Conservation (phyloP, 2,329 filamentous ascomycete species). For the Fusarium fujikuroi region DNA sequence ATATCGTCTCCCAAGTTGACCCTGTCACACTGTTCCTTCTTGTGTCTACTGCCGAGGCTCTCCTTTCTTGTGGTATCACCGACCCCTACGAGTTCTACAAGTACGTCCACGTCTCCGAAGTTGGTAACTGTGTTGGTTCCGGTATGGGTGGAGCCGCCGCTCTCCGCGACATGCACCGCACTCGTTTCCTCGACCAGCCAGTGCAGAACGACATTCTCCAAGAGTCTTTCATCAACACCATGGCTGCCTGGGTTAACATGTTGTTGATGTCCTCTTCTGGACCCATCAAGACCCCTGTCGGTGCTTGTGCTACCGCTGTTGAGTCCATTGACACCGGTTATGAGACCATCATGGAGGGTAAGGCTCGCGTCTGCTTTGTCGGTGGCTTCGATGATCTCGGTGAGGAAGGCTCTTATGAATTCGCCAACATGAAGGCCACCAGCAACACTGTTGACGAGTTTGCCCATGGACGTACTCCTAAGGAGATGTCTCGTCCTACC, state of each 20-base stretch:
- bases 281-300: conserved; percentile 97
- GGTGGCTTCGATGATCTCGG: conserved; percentile 99
- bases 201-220: conserved; percentile 99
- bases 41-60: conserved; percentile 90
- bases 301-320: conserved; percentile 95
- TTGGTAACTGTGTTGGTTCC: conserved; percentile 98
- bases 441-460: conserved; percentile 98
- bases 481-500: conserved; percentile 97
- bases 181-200: conserved; percentile 95
- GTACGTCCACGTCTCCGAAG: conserved; percentile 97
- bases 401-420: conserved; percentile 98
- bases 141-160: conserved; percentile 96
- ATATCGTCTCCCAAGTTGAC: conserved; percentile 97
- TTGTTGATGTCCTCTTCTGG: conserved; percentile 95
- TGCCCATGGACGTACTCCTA: conserved; percentile 90
- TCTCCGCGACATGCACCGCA: conserved; percentile 97
- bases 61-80: conserved; percentile 93
- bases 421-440: conserved; percentile 99
- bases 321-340: conserved; percentile 98
- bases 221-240: conserved; percentile 99
- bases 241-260: conserved; percentile 99
- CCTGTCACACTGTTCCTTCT: conserved; percentile 95
- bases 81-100: conserved; percentile 99
- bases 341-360: conserved; percentile 98
- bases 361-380: conserved; percentile 96